Evolutionary conservation across 768 basidiomycete species (phyloP), one percentile per base, ranked within the genome.

Genomic region (Stropharia rugosoannulata): DNA sequence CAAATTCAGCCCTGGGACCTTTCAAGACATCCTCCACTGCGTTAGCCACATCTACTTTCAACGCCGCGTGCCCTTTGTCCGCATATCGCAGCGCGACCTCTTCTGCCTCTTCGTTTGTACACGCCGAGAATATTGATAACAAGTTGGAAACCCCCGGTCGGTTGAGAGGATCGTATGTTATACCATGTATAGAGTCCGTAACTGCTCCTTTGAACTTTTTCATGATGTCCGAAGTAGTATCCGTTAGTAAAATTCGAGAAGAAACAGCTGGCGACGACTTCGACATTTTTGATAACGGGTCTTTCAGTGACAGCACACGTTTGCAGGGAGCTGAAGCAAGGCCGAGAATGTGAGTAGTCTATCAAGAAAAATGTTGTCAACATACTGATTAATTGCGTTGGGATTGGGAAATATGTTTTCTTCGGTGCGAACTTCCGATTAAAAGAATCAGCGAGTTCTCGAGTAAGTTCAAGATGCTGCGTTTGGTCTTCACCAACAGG

Each of bases 401-500:
- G 94, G 0, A 90, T 61, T 0, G 87, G 85, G 64, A 98, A 96
- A 58, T 89, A 67, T 0, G 77, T 73, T 9, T 74, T 70, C 15
- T 62, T 63, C 6, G 65, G 58, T 40, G 73, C 72, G 68, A 85
- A 93, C 15, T 79, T 80, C 7, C 82, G 79, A 67, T 98, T 98
- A 75, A 96, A 96, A 7, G 72, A 74, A 15, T 90, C 84, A 0
- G 92, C 94, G 10, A 97, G 73, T 62, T 95, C 93, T 29, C 93
- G 85, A 15, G 82, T 81, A 0, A 98, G 83, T 64, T 97, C 95
- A 40, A 98, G 81, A 65, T 98, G 96, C 73, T 98, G 96, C 18
- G 85, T 83, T 66, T 98, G 96, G 68, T 98, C 96, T 64, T 98
- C 95, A 22, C 96, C 96, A 4, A 98, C 95, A 0, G 96, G 96